Evolutionary conservation across 352 stramenopile genomes (phyloP).

Genomic region (Pythium grandisporangium): DNA sequence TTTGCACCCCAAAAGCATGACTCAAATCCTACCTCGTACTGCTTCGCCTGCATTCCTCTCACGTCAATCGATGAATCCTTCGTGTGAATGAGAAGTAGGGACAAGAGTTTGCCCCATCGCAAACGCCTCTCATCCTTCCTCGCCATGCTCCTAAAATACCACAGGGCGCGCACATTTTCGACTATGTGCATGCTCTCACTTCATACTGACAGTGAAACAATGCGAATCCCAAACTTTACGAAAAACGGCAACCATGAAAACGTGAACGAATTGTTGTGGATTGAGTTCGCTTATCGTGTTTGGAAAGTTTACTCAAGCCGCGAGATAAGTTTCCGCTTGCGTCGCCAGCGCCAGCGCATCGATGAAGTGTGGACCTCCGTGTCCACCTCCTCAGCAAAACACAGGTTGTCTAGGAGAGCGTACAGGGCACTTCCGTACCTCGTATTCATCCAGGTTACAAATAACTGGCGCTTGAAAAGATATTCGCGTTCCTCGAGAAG

Average conservation of each 20-base stretch:
- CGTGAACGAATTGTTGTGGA: no score
- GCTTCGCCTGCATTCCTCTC: conserved; percentile 49
- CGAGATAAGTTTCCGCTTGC: conserved; percentile 78
- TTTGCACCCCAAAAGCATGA: no score
- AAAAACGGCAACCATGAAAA: no score
- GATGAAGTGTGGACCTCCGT: conserved; percentile 71
- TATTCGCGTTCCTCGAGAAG: conserved; percentile 53
- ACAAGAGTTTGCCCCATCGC: no score
- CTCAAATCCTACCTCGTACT: conserved; percentile 32
- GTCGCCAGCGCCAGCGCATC: conserved; percentile 85
- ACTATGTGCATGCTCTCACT: no score
- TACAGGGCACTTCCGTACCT: conserved; percentile 79
- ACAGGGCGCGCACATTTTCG: no score
- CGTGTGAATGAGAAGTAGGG: background rate
- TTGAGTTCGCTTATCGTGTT: background rate
- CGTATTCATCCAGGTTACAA: conserved; percentile 81
- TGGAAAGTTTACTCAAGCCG: conserved; percentile 40
- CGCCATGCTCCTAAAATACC: conserved; percentile 1
- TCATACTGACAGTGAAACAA: background rate
- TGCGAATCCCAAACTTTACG: background rate
- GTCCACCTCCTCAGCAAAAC: conserved; percentile 74
- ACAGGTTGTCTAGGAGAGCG: conserved; percentile 79
- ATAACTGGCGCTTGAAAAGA: conserved; percentile 45
- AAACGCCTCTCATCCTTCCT: no score
- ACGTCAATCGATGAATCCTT: background rate